These are phyloP conservation scores for Carnegiea gigantea DNA, from an alignment of 179 eudicot genomes.

Conservation along the genomic window DNA sequence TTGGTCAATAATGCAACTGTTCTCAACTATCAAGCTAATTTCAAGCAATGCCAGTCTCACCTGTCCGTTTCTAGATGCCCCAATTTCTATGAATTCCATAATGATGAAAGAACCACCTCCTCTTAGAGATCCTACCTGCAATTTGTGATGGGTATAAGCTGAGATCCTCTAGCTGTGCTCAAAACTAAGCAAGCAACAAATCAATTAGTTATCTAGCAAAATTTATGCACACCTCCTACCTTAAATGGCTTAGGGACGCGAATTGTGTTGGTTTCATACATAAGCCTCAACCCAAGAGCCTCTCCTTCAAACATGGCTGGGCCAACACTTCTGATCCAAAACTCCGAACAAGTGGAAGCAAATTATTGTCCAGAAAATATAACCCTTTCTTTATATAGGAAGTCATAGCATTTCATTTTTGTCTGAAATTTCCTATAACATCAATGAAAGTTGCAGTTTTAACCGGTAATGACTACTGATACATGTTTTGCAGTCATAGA, in stretches of 20 bases:
- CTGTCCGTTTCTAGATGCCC: conserved; percentile 77
- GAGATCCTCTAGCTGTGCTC: conserved; percentile 17
- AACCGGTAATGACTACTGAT: background rate
- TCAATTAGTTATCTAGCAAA: conserved; percentile 8
- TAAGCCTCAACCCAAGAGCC: conserved; percentile 81
- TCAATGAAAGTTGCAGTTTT: background rate
- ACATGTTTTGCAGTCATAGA: background rate
- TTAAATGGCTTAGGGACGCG: conserved; percentile 89
- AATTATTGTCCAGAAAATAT: conserved; percentile 1
- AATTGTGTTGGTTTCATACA: conserved; percentile 79
- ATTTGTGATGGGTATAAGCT: conserved; percentile 25
- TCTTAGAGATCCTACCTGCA: conserved; percentile 79
- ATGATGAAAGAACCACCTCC: conserved; percentile 92
- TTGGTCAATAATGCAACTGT: background rate
- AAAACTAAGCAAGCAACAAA: conserved; percentile 4
- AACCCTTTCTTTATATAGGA: background rate
- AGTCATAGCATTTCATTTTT: background rate
- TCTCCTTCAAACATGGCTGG: conserved; percentile 95
- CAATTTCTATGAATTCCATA: conserved; percentile 93
- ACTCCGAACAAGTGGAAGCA: conserved; percentile 6
- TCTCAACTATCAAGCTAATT: background rate
- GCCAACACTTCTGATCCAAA: conserved; percentile 69
- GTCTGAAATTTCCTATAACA: background rate
- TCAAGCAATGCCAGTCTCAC: conserved; percentile 36
- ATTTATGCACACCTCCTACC: conserved; percentile 37